These are phyloP conservation scores for Yarrowia phangngaensis DNA, from an alignment of 805 yeast genomes.

Conservation along the genomic window DNA sequence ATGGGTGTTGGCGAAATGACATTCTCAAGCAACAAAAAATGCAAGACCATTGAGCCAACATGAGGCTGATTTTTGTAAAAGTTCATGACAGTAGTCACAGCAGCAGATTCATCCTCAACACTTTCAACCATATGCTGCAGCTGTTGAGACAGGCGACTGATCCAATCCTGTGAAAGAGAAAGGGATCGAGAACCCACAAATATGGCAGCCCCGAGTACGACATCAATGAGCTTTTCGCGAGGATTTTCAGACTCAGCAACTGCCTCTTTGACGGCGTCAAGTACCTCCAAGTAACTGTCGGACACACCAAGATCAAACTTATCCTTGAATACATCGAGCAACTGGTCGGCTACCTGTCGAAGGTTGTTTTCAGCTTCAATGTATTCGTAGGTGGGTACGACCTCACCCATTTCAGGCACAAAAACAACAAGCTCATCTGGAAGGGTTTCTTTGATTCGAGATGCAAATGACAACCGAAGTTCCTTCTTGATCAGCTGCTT, in stretches of 20 bases:
- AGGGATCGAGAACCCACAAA: slow-evolving; percentile 85
- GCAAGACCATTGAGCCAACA: slow-evolving; percentile 58
- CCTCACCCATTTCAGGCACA: slow-evolving; percentile 40
- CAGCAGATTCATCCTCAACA: slow-evolving; percentile 40
- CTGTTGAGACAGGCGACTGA: slow-evolving; percentile 43
- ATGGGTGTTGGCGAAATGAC: slow-evolving; percentile 45
- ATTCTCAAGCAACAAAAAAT: slow-evolving; percentile 48
- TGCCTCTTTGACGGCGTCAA: slow-evolving; percentile 24
- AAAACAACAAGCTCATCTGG: slow-evolving; percentile 54
- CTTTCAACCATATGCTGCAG: slow-evolving; percentile 37
- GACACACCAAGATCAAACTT: slow-evolving; percentile 35
- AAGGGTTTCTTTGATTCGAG: slow-evolving; percentile 66
- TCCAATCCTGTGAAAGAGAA: slow-evolving; percentile 63
- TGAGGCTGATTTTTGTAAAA: slow-evolving; percentile 66
- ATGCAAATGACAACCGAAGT: slow-evolving; percentile 71
- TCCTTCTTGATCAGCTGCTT: slow-evolving; percentile 79
- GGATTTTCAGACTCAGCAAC: slow-evolving; percentile 36
- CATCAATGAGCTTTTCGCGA: slow-evolving; percentile 51
- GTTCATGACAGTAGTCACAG: slow-evolving; percentile 54
- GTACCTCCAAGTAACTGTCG: slow-evolving; percentile 30
- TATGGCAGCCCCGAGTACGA: slow-evolving; percentile 67
- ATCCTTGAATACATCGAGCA: slow-evolving; percentile 40
- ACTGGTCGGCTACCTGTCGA: slow-evolving; percentile 39
- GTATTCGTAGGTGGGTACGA: slow-evolving; percentile 43
- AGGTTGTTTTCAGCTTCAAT: slow-evolving; percentile 42